Conservation (phyloP, 2,329 filamentous ascomycete genomes). For the Fusarium floridanum region DNA sequence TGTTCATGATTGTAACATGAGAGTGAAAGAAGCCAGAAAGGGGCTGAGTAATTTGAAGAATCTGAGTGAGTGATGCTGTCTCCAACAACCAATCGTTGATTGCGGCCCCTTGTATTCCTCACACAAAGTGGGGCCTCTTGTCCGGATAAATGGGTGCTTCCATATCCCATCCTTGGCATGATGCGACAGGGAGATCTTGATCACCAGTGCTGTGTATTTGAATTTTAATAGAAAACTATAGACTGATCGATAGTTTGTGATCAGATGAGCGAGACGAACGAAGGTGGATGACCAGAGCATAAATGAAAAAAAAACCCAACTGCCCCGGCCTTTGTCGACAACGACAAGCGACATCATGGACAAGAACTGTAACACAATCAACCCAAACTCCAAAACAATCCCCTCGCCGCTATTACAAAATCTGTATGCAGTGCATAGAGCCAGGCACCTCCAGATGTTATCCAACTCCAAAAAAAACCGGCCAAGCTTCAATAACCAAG, state of each 20-base stretch:
- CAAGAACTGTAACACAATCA: background rate
- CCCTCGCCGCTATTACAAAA: background rate
- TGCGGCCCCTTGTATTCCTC: background rate
- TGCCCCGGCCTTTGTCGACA: background rate
- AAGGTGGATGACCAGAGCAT: background rate
- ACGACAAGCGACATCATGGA: background rate
- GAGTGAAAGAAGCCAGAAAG: background rate
- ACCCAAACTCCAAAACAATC: background rate
- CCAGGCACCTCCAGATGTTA: background rate
- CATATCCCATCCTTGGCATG: background rate
- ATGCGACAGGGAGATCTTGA: background rate
- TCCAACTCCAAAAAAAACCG: background rate
- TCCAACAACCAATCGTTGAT: background rate
- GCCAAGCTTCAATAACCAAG: background rate
- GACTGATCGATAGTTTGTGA: background rate
- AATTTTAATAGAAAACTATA: background rate
- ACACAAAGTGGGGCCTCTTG: background rate
- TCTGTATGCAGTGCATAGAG: background rate
- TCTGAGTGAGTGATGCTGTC: background rate
- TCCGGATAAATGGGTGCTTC: background rate
- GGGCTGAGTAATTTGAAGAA: background rate
- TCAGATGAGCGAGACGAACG: background rate
- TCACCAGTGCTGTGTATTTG: background rate
- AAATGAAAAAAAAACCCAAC: background rate
- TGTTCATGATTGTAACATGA: conserved; percentile 23